Conservation (phyloP, 495 filamentous ascomycete species). For the Hypoxylon intermedium region DNA sequence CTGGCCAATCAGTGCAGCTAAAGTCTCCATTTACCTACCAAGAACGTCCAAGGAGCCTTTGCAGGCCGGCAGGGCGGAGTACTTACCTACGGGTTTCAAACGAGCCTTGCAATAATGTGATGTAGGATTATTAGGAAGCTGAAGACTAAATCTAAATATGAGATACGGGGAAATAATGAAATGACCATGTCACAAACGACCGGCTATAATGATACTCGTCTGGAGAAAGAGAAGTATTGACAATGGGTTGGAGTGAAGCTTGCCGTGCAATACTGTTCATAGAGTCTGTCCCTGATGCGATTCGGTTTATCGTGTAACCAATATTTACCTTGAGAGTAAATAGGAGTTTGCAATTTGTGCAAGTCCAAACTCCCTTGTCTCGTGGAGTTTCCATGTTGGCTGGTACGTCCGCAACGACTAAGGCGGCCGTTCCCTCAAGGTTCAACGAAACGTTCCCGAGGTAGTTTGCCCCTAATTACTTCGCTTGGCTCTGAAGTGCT, state of each 20-base stretch:
- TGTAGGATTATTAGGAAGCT: no score
- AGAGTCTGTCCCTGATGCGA: no score
- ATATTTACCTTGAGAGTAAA: neutral
- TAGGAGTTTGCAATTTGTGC: conserved; percentile 9
- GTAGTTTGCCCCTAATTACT: neutral
- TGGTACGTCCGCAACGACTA: neutral
- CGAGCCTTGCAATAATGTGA: no score
- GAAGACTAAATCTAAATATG: no score
- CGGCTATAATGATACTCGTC: no score
- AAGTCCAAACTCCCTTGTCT: conserved; percentile 11
- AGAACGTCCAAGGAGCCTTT: conserved; percentile 25
- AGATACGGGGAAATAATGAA: no score
- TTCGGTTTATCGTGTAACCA: neutral
- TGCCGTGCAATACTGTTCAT: neutral
- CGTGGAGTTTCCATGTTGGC: conserved; percentile 4
- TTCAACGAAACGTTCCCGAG: neutral
- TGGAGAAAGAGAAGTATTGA: no score
- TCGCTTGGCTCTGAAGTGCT: neutral
- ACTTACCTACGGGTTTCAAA: no score
- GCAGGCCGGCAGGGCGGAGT: neutral
- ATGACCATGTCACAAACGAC: no score
- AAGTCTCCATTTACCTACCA: conserved; percentile 25
- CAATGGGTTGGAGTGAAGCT: no score
- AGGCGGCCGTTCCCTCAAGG: conserved; percentile 1
- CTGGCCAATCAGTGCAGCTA: conserved; percentile 22